phyloP scores from a whole-genome alignment of 305 asterid species.

The Vinca major region DNA sequence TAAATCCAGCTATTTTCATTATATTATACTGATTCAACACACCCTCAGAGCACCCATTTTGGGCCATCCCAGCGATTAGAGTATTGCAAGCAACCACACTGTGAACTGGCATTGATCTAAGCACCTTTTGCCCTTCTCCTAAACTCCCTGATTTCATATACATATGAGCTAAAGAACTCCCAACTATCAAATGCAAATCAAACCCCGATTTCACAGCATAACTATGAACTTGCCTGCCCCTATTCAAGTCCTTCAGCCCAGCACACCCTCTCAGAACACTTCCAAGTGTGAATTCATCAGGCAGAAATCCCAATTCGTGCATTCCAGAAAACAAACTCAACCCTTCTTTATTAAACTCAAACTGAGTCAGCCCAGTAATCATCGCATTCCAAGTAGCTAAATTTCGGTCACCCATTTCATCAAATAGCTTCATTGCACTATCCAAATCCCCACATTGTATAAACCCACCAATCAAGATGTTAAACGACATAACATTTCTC shows the following conservation, averaged over 20 bases:
- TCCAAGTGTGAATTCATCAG: constrained; percentile 66
- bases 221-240: constrained; percentile 63
- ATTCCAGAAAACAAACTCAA: constrained; percentile 41
- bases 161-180: constrained; percentile 71
- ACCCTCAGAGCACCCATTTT: constrained; percentile 50
- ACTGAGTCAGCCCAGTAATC: constrained; percentile 55
- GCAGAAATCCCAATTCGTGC: constrained; percentile 47
- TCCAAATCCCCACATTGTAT: constrained; percentile 51
- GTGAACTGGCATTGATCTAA: constrained; percentile 45
- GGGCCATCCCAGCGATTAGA: constrained; percentile 69
- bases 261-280: constrained; percentile 88
- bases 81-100: constrained; percentile 58
- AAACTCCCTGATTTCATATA: constrained; percentile 67
- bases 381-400: constrained; percentile 87
- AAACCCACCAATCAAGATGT: constrained; percentile 68
- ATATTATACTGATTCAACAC: constrained; percentile 54
- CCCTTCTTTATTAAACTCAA: constrained; percentile 52
- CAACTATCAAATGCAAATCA: constrained; percentile 50
- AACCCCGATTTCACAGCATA: constrained; percentile 44
- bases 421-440: constrained; percentile 44
- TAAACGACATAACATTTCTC: constrained; percentile 64
- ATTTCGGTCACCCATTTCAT: constrained; percentile 57
- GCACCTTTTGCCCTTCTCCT: constrained; percentile 56
- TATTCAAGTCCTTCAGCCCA: constrained; percentile 62
- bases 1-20: constrained; percentile 50